Conservation (phyloP, 176 grass and related monocot genomes). For the Aegilops umbellulata region DNA sequence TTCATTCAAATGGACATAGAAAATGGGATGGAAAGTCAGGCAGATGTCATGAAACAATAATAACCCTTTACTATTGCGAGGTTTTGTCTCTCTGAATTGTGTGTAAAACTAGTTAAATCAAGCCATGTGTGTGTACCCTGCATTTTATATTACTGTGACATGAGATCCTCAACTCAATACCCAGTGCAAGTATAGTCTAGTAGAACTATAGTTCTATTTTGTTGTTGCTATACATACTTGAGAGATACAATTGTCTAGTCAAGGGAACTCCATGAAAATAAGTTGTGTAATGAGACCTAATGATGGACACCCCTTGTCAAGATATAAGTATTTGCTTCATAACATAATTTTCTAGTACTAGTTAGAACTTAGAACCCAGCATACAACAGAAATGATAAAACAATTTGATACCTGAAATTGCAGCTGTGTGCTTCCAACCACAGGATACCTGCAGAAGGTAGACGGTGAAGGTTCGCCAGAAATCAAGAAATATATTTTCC, state of each 20-base stretch:
- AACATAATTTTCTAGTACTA: background rate
- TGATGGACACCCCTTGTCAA: background rate
- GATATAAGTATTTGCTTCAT: background rate
- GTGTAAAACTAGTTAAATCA: background rate
- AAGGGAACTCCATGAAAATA: conserved; percentile 11
- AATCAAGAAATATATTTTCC: conserved; percentile 35
- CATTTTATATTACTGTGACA: background rate
- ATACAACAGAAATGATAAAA: background rate
- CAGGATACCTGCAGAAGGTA: conserved; percentile 70
- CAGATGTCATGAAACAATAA: background rate
- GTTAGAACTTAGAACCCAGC: background rate
- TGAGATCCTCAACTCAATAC: background rate
- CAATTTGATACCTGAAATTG: conserved; percentile 73
- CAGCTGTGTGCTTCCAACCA: conserved; percentile 98
- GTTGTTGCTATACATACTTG: background rate
- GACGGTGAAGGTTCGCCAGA: conserved; percentile 21
- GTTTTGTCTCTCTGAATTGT: background rate
- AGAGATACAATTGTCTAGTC: background rate
- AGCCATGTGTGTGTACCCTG: background rate
- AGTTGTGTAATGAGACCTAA: background rate
- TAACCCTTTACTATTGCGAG: background rate
- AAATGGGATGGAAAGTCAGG: conserved; percentile 9
- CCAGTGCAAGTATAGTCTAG: background rate
- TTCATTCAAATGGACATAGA: background rate
- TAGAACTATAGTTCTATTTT: background rate